These are phyloP conservation scores for Lasiodiplodia sp. DNA, from an alignment of 2,329 filamentous ascomycete species.

Conservation along the genomic window DNA sequence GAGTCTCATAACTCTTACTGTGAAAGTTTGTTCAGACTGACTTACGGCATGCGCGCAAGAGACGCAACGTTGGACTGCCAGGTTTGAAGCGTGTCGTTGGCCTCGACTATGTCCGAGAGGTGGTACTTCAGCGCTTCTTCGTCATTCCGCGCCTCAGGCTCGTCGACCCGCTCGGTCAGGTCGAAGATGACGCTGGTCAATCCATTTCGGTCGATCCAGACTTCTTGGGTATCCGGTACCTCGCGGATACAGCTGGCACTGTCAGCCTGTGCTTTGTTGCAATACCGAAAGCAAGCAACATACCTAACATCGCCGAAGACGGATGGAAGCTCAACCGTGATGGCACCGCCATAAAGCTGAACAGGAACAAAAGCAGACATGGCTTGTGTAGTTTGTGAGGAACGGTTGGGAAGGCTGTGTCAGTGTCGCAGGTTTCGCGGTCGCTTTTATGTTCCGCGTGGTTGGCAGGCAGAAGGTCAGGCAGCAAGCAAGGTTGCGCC, in stretches of 20 bases:
- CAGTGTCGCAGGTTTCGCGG: slow-evolving; percentile 1
- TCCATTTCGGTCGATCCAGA: slow-evolving; percentile 83
- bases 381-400: slow-evolving; percentile 45
- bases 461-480: slow-evolving; percentile 18
- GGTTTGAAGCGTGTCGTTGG: slow-evolving; percentile 44
- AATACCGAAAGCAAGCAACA: slow-evolving; percentile 31
- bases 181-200: slow-evolving; percentile 91
- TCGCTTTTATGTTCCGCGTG: slow-evolving; percentile 4
- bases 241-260: slow-evolving; percentile 71
- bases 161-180: slow-evolving; percentile 80
- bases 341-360: slow-evolving; percentile 75
- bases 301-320: slow-evolving; percentile 78
- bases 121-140: slow-evolving; percentile 68
- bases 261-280: slow-evolving; percentile 2
- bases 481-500: slow-evolving; percentile 7
- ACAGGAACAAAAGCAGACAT: slow-evolving; percentile 60
- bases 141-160: slow-evolving; percentile 66
- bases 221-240: slow-evolving; percentile 88
- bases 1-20: neutral
- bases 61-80: slow-evolving; percentile 41
- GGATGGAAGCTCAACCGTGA: slow-evolving; percentile 71
- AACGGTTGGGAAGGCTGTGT: neutral
- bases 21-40: slow-evolving; percentile 22
- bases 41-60: slow-evolving; percentile 49
- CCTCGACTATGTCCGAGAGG: slow-evolving; percentile 55